Conservation (phyloP, 2,329 filamentous ascomycete species). For the Diaporthe sp. region DNA sequence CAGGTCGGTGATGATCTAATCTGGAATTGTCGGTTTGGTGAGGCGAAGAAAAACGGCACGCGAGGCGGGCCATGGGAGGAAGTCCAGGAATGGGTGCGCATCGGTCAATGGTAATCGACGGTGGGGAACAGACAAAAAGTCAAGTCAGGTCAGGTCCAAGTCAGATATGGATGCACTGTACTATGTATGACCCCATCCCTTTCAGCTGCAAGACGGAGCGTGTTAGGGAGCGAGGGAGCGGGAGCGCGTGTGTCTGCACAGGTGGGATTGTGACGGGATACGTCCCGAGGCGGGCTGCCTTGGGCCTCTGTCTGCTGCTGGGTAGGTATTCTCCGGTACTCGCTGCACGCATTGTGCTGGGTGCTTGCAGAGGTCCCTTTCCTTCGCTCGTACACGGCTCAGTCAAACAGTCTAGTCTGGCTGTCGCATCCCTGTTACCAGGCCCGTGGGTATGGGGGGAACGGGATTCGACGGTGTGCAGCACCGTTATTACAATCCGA, state of each 20-base stretch:
- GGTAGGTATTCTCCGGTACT: background rate
- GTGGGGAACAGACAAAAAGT: constrained; percentile 26
- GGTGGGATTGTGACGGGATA: background rate
- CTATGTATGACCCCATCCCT: constrained; percentile 3
- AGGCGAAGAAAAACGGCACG: constrained; percentile 1
- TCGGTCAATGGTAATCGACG: background rate
- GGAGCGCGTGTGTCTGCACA: constrained; percentile 3
- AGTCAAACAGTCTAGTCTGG: background rate
- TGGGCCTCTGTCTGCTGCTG: background rate
- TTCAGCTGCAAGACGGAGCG: constrained; percentile 19
- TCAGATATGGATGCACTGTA: constrained; percentile 4
- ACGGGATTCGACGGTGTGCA: constrained; percentile 14
- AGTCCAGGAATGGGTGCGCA: background rate
- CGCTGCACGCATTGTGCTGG: background rate
- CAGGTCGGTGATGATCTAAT: constrained; percentile 28
- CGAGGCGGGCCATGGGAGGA: background rate
- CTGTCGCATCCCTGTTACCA: constrained; percentile 19
- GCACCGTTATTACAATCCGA: constrained; percentile 16
- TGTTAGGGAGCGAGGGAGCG: background rate
- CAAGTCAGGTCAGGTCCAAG: constrained; percentile 2
- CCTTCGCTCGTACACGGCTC: background rate
- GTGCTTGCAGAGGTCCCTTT: background rate
- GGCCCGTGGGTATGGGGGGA: constrained; percentile 13
- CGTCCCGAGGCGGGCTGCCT: constrained; percentile 8
- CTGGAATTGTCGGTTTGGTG: background rate